Base-by-base conservation (phyloP, 2,329 filamentous ascomycete species). In the Diaporthe citriasiana region DNA sequence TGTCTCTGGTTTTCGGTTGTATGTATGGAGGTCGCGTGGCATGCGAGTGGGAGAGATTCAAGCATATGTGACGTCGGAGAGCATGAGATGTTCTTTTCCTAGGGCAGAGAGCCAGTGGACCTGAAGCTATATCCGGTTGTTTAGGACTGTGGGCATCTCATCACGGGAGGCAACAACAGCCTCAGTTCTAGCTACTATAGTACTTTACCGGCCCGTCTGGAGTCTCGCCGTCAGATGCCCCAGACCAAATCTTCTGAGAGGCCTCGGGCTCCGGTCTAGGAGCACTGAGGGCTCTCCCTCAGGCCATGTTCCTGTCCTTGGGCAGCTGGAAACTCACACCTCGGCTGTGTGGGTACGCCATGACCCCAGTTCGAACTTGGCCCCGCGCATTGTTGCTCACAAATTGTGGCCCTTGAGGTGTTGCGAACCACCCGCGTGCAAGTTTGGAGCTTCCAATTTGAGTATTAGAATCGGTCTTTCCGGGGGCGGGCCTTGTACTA, bases 231-330 rank as follows among this genome's bases (percentile, higher is more conserved):
- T 59, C 53, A 38, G 40, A 38, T 53, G 56, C 35, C 35, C 45
- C 56, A 53, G 69, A 35, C 56, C 69, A 60, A 59, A 12, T 40
- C 17, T 38, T 30, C 33, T 27, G 45, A n/a, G n/a, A 38, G 33
- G 33, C 33, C 42, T 71, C 35, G 22, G 25, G 69, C 69, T 71
- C 69, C 66, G 66, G 66, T 70, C 55, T 71, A 71, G 69, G 69
- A 71, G 69, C 33, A 51, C n/a, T 53, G n/a, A 42, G 33, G 33
- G n/a, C 68, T 59, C 22, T 40, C 30, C 8, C 25, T 57, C 45
- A 53, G 69, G 45, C 68, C 68, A 59, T 38, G 40, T 42, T 59
- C 53, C 35, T 35, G 27, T 47, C 55, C 68, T 57, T 59, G 68
- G 68, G 68, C 38, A 27, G 51, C 51, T 59, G 68, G 53, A 17